Evolutionary conservation across 495 filamentous ascomycete genomes (phyloP).

Genomic region (Platismatia glauca): DNA sequence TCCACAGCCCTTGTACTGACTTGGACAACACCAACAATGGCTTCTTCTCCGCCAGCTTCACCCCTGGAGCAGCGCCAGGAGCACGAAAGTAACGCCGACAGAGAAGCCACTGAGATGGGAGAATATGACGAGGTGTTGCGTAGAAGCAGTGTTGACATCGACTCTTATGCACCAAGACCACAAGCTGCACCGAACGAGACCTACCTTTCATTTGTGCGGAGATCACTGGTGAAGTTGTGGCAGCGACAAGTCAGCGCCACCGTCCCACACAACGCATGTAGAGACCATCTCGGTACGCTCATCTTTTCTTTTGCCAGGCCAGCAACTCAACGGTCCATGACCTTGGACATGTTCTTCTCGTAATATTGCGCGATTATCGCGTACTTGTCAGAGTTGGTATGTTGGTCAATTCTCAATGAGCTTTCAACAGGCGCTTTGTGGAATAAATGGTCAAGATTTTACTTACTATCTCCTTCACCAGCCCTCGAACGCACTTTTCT

Average conservation of each 20-base stretch:
- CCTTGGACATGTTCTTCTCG: neutral
- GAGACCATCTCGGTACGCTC: conserved; percentile 25
- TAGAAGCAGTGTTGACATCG: neutral
- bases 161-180: neutral
- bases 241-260: conserved; percentile 19
- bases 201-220: neutral
- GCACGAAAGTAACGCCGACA: neutral
- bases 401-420: neutral
- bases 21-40: neutral
- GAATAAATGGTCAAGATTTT: neutral
- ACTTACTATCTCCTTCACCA: conserved; percentile 29
- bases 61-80: neutral
- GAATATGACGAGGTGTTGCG: neutral
- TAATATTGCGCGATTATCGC: neutral
- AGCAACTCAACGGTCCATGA: neutral
- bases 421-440: conserved; percentile 9
- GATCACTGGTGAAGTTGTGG: conserved; percentile 15
- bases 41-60: neutral
- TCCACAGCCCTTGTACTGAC: neutral
- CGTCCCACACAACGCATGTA: conserved; percentile 19
- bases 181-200: neutral
- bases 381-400: neutral
- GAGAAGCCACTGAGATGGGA: conserved; percentile 13
- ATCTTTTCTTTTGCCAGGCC: neutral
- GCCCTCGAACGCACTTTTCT: conserved; percentile 75